Evolutionary conservation across 345 rosid genomes (phyloP), one percentile per base, ranked within the genome.

Genomic region (Anacardium occidentale): DNA sequence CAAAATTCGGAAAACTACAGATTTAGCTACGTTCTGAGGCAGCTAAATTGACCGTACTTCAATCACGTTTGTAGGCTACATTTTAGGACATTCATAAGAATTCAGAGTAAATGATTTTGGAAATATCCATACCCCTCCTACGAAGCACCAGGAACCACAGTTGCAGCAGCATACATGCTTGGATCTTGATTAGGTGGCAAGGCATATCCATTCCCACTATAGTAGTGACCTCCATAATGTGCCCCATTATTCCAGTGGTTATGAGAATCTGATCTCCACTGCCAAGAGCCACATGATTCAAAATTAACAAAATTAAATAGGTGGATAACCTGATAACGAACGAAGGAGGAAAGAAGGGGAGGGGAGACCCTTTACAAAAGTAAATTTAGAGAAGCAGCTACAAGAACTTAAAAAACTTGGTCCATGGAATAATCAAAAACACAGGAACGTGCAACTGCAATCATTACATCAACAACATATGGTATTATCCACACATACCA

Each of bases 161-260:
- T 87, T 0, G 88, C 87, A 56, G 81, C 82, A 62, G 82, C 82
- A 64, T 87, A 80, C 77, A 75, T 79, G 84, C 77, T 74, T 10
- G 86, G 83, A 68, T 86, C 90, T 64, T 85, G 90, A 74, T 77
- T 83, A 13, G 71, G 70, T 18, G 78, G 73, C 61, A 72, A 76
- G 64, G 84, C 83, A 65, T 91, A 83, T 54, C 94, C 90, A 67
- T 87, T 83, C 52, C 86, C 88, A 56, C 84, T 80, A 60, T 87
- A 89, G 57, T 85, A 87, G 65, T 87, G 90, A 68, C 89, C 93
- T 71, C 92, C 84, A 29, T 83, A 75, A 77, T 91, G 83, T 72
- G 78, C 86, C 42, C 96, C 97, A 22, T 87, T 87, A 22, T 87
- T 87, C 97, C 97, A 90, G 62, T 90, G 96, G 78, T 74, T 87